These are phyloP conservation scores for Phaeosphaeria sp. DNA, from an alignment of 2,329 filamentous ascomycete genomes.

Conservation along the genomic window DNA sequence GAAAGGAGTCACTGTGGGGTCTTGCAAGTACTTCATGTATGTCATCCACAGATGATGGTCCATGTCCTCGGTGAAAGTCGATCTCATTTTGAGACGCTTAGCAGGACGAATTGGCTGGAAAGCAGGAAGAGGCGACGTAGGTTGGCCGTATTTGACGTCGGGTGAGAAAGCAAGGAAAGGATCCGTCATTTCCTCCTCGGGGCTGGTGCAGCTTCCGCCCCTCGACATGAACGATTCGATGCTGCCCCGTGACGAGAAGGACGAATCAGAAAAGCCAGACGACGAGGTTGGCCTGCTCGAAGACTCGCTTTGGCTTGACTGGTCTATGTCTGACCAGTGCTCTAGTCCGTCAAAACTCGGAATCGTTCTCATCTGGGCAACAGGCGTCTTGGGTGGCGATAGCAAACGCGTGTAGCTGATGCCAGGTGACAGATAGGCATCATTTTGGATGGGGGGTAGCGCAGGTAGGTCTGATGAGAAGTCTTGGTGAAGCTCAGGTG, in stretches of 20 bases:
- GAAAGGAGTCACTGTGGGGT: constrained; percentile 70
- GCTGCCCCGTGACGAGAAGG: constrained; percentile 65
- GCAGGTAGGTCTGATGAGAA: constrained; percentile 32
- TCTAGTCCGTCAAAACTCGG: constrained; percentile 34
- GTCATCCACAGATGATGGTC: constrained; percentile 71
- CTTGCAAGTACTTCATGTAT: constrained; percentile 69
- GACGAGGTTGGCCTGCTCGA: constrained; percentile 64
- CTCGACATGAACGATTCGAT: constrained; percentile 63
- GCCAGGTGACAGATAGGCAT: constrained; percentile 52
- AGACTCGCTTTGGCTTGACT: constrained; percentile 46
- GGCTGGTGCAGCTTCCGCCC: constrained; percentile 66
- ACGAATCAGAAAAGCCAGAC: constrained; percentile 67
- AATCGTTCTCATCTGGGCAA: constrained; percentile 47
- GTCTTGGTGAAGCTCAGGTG: constrained; percentile 48
- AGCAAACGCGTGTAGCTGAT: constrained; percentile 45
- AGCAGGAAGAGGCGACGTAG: constrained; percentile 39
- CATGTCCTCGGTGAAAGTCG: constrained; percentile 67
- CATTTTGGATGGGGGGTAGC: constrained; percentile 35
- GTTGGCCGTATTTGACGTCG: constrained; percentile 30
- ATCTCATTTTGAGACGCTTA: constrained; percentile 53
- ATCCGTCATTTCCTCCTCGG: constrained; percentile 64
- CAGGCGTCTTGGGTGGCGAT: constrained; percentile 58
- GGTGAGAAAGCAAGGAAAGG: constrained; percentile 58
- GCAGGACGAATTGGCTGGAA: constrained; percentile 33
- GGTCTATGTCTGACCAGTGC: constrained; percentile 42